Conservation (phyloP, 2,329 filamentous ascomycete species). For the Knufia fluminis region DNA sequence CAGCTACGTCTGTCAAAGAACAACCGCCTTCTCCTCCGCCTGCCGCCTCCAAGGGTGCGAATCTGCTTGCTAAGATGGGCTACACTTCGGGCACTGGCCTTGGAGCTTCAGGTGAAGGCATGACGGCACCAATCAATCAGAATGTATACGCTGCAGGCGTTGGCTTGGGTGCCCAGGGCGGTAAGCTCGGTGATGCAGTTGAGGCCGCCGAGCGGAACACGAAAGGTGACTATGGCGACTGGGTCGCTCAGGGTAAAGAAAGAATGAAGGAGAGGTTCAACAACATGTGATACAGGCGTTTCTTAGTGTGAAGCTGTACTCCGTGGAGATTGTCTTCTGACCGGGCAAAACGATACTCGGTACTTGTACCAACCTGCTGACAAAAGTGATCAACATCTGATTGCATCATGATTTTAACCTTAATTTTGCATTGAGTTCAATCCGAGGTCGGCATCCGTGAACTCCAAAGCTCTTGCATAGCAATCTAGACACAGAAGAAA, state of each 20-base stretch:
- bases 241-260: constrained; percentile 39
- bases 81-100: constrained; percentile 39
- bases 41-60: constrained; percentile 39
- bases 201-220: constrained; percentile 42
- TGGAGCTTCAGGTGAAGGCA: constrained; percentile 38
- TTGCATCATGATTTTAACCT: neutral
- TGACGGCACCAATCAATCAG: constrained; percentile 39
- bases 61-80: constrained; percentile 43
- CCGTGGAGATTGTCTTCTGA: too few relatives aligned
- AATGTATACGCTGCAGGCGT: constrained; percentile 43
- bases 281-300: constrained; percentile 25
- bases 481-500: too few relatives aligned
- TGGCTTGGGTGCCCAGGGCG: constrained; percentile 40
- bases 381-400: neutral
- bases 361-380: too few relatives aligned
- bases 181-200: constrained; percentile 40
- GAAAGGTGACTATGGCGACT: constrained; percentile 38
- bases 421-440: too few relatives aligned
- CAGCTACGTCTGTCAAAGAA: constrained; percentile 7
- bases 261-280: constrained; percentile 40
- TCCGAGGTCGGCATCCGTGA: too few relatives aligned
- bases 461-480: too few relatives aligned
- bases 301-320: too few relatives aligned
- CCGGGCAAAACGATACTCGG: too few relatives aligned
- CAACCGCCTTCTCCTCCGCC: constrained; percentile 11